Conservation (phyloP, 306 rosid genomes). For the Malus fusca region DNA sequence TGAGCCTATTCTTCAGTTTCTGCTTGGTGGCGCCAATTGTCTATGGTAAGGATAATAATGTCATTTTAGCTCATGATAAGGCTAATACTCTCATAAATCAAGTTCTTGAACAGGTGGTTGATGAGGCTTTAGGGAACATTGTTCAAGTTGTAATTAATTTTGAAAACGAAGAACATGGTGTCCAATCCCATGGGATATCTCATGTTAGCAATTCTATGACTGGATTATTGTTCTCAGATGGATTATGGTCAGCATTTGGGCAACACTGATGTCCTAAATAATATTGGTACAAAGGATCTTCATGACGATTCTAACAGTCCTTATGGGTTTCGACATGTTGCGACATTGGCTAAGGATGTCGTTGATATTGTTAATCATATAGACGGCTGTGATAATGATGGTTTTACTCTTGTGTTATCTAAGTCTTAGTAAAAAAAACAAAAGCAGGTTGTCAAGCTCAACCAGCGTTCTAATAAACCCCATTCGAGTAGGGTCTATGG, state of each 20-base stretch:
- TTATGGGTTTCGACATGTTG: neutral
- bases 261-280: neutral
- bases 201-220: neutral
- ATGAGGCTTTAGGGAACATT: neutral
- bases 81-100: neutral
- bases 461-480: neutral
- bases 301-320: neutral
- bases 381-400: neutral
- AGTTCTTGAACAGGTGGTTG: neutral
- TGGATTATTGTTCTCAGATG: no score
- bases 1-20: neutral
- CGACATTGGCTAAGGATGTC: neutral
- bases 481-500: neutral
- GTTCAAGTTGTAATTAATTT: neutral
- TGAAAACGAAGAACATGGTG: no score
- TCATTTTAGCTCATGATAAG: no score
- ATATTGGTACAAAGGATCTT: neutral
- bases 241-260: neutral
- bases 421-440: no score
- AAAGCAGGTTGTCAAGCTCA: neutral
- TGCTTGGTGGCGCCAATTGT: no score
- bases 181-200: neutral
- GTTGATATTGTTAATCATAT: neutral
- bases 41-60: no score
- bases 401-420: neutral